Evolutionary conservation across 306 rosid genomes (phyloP), one percentile per base, ranked within the genome.

Genomic region (Hylodesmum podocarpum): DNA sequence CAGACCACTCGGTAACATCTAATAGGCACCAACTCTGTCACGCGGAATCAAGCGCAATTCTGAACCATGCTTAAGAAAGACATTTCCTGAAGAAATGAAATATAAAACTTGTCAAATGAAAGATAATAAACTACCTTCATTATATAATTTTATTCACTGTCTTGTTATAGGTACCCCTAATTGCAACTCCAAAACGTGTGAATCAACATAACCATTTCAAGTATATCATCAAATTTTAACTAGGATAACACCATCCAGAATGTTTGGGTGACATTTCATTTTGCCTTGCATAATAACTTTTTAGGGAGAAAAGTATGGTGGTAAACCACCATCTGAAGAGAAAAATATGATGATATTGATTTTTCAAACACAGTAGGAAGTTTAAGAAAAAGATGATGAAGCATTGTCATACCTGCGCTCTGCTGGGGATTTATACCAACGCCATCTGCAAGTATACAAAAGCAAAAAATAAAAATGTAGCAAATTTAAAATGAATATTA

Each of bases 371-470:
- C 4, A 66, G 13, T 11, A 6, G 43, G 11, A 73, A 43, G 49
- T 59, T 43, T n/a, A 72, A 57, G 31, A 66, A 51, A 34, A 15
- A 29, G 27, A 54, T 34, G 47, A 72, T 28, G 43, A 22, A 58
- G 43, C 8, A 49, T 19, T 19, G 80, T 33, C 72, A 73, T 89
- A 94, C 98, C 98, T 68, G 97, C 98, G 76, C 97, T 94, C 85
- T 94, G 98, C 86, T 94, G 98, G 70, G 97, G 98, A 83, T 89
- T 94, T 78, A 94, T 91, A 77, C 98, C 98, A 77, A 94, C 96
- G 61, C 97, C 98, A 88, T 91, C 98, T 91, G 89, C 89, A 89
- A 3, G 46, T 61, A 84, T 47, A 44, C 69, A n/a, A 81, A 81
- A 82, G 24, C 4, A 70, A 70, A 1, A 28, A 58, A 40, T 39